Conservation (phyloP, 2,329 filamentous ascomycete genomes). For the Alternaria incomplexa region DNA sequence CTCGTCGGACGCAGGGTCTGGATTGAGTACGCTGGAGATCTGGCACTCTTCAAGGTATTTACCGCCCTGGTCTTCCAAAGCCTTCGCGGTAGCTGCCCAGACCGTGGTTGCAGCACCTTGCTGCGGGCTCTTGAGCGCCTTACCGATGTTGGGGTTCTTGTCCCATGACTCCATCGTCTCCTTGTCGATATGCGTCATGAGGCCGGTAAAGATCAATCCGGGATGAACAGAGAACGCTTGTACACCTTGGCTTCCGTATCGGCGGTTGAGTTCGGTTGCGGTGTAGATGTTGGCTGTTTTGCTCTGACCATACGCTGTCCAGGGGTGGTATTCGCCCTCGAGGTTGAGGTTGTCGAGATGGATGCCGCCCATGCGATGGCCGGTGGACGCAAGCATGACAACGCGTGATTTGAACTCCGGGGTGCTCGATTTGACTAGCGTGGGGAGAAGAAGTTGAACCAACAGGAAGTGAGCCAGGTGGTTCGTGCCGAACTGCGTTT, state of each 20-base stretch:
- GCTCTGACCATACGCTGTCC: conserved; percentile 54
- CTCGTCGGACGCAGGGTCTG: background rate
- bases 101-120: conserved; percentile 52
- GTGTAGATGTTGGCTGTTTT: conserved; percentile 61
- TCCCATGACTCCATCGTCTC: conserved; percentile 4
- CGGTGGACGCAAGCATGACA: conserved; percentile 21
- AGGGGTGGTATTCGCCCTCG: conserved; percentile 48
- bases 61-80: conserved; percentile 45
- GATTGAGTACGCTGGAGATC: background rate
- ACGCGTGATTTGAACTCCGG: conserved; percentile 44
- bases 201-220: conserved; percentile 47
- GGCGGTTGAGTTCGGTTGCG: conserved; percentile 59
- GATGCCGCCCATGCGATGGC: conserved; percentile 6
- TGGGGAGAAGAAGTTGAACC: conserved; percentile 56
- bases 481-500: conserved; percentile 61
- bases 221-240: conserved; percentile 56
- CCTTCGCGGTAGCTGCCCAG: conserved; percentile 42
- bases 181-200: conserved; percentile 12
- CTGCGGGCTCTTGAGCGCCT: conserved; percentile 37
- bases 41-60: conserved; percentile 42
- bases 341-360: conserved; percentile 49
- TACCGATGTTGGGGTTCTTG: conserved; percentile 13
- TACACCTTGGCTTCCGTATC: conserved; percentile 53
- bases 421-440: conserved; percentile 50
- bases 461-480: conserved; percentile 63